These are phyloP conservation scores for Hanseniaspora singularis DNA, from an alignment of 805 yeast genomes.

Conservation along the genomic window DNA sequence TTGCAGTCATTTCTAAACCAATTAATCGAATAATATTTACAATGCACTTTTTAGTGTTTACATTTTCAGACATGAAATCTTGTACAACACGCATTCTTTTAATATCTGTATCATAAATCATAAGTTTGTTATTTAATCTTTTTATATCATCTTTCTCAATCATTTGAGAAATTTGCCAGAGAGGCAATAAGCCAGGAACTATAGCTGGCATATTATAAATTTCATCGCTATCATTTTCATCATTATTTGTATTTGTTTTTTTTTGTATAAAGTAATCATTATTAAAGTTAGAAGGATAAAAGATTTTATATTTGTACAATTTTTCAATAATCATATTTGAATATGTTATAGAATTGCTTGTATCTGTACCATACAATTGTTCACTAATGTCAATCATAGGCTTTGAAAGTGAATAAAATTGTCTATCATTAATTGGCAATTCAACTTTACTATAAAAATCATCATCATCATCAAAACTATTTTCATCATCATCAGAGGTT, in stretches of 20 bases:
- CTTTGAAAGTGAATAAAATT: slow-evolving; percentile 9
- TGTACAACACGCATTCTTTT: slow-evolving; percentile 23
- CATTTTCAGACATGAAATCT: slow-evolving; percentile 21
- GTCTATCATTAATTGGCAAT: slow-evolving; percentile 16
- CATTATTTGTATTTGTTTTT: background rate
- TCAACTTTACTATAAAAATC: slow-evolving; percentile 13
- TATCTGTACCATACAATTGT: slow-evolving; percentile 30
- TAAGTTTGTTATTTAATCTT: slow-evolving; percentile 21
- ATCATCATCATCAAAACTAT: slow-evolving; percentile 10
- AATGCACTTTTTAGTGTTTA: slow-evolving; percentile 23
- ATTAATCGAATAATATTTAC: slow-evolving; percentile 36
- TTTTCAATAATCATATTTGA: slow-evolving; percentile 20
- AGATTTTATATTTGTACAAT: slow-evolving; percentile 20
- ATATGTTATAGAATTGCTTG: slow-evolving; percentile 22
- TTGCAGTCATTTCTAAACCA: slow-evolving; percentile 32
- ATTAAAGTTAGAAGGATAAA: slow-evolving; percentile 17
- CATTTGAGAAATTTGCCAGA: slow-evolving; percentile 34
- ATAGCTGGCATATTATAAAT: slow-evolving; percentile 32
- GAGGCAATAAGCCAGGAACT: slow-evolving; percentile 41
- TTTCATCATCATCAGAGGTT: slow-evolving; percentile 1
- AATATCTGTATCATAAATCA: slow-evolving; percentile 22
- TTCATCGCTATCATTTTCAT: slow-evolving; percentile 15
- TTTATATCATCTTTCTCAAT: slow-evolving; percentile 25
- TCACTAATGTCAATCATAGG: slow-evolving; percentile 28
- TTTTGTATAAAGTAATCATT: slow-evolving; percentile 17